These are phyloP conservation scores for Bruguiera parviflora DNA, from an alignment of 345 rosid genomes.

Conservation along the genomic window DNA sequence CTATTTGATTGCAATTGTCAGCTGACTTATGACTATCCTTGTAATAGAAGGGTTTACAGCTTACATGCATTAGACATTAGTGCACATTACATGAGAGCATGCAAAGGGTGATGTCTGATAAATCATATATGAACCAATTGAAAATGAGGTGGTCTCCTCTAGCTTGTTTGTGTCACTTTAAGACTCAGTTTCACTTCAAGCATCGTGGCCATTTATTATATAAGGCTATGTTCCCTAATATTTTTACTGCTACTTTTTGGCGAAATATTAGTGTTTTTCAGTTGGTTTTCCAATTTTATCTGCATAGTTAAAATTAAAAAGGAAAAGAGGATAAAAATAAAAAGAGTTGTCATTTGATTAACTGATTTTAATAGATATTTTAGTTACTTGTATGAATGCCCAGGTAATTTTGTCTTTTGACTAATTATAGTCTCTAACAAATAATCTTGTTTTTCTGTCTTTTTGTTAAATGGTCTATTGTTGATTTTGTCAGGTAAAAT, in stretches of 20 bases:
- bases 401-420: too few species aligned
- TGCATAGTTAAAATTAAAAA: background rate
- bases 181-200: background rate
- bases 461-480: background rate
- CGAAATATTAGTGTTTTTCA: background rate
- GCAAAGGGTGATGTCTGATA: background rate
- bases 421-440: background rate
- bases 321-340: too few species aligned
- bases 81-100: background rate
- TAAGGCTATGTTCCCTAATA: background rate
- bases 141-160: background rate
- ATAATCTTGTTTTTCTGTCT: slow-evolving; percentile 1
- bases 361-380: background rate
- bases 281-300: background rate
- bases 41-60: background rate
- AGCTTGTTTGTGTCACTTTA: background rate
- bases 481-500: slow-evolving; percentile 53
- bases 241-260: background rate
- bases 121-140: background rate
- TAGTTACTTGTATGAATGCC: background rate
- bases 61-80: background rate
- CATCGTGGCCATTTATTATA: too few species aligned
- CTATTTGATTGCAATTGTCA: too few species aligned
- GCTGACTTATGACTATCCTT: too few species aligned
- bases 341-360: too few species aligned